phyloP scores from a whole-genome alignment of 2,329 filamentous ascomycete genomes.

The Colletotrichum echinochloae region DNA sequence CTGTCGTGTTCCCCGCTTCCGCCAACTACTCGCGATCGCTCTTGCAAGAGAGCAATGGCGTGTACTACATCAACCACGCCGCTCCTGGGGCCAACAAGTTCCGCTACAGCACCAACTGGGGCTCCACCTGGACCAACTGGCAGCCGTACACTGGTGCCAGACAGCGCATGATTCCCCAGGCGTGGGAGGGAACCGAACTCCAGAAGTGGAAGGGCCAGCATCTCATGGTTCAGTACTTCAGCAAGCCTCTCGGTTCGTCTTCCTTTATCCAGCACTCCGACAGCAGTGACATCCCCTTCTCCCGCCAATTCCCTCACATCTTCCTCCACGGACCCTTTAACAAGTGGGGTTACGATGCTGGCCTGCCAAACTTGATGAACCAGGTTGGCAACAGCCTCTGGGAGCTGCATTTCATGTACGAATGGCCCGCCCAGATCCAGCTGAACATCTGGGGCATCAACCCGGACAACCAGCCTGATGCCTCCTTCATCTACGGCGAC shows the following conservation, averaged over 20 bases:
- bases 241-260: constrained; percentile 67
- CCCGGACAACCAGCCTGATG: constrained; percentile 70
- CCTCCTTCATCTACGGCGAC: constrained; percentile 70
- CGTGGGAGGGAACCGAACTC: constrained; percentile 68
- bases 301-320: constrained; percentile 70
- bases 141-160: constrained; percentile 64
- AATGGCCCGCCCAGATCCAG: constrained; percentile 72
- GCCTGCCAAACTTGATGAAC: constrained; percentile 46
- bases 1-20: constrained; percentile 65
- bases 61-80: constrained; percentile 65
- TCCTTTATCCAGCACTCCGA: constrained; percentile 72
- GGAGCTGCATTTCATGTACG: constrained; percentile 70
- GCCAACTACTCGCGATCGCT: constrained; percentile 66
- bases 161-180: constrained; percentile 57
- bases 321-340: constrained; percentile 74
- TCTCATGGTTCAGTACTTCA: constrained; percentile 74
- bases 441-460: constrained; percentile 77
- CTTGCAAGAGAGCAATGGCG: constrained; percentile 53
- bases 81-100: constrained; percentile 72
- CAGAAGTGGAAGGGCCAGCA: constrained; percentile 73
- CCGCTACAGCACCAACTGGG: constrained; percentile 73
- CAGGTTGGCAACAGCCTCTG: constrained; percentile 62
- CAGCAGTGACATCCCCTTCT: constrained; percentile 47
- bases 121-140: constrained; percentile 70
- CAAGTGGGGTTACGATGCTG: constrained; percentile 72